Base-by-base conservation (phyloP, 2,329 filamentous ascomycete genomes). In the Dothideomycetes sp. region DNA sequence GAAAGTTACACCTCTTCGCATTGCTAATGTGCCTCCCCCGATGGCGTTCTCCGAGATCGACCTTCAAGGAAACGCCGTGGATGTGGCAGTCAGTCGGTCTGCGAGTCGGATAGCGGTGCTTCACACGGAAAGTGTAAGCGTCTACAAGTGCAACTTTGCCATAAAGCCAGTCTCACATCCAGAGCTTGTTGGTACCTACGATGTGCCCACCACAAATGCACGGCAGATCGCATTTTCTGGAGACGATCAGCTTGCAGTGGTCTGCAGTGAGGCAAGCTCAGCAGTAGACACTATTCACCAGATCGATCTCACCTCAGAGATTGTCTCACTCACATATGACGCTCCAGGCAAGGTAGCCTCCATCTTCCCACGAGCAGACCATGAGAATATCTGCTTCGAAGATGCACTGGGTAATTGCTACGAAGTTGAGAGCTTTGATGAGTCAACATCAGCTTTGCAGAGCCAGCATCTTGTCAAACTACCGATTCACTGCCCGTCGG, bases 11-110 rank as follows among this genome's bases (percentile, higher is more conserved):
- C 86, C 91, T 1, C 72, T 98, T 47, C 73, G 84, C 46, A 72
- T 80, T 36, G 83, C 86, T 10, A 94, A 91, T 52, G 72, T 95
- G 3, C 91, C 91, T 17, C 91, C 91, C 19, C 91, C 91, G 1
- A 95, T 96, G 87, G 78, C 86, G 12, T 70, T 89, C 46, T 82
- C 82, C 48, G 84, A 93, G 42, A 52, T 95, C 14, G 52, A 65
- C 10, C 61, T 82, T 19, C 65, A 73, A 11, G 70, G 70, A 0
- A 78, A 80, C 38, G 72, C 77, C 3, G 63, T 84, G 14, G 87
- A 95, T 61, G 76, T 91, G 37, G 77, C 81, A 0, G 78, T 95
- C 48, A 81, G 77, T 36, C 68, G 67, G 11, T 70, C 72, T 35
- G 79, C 81, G 36, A 70, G 69, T 1, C 67, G 69, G 5, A 70